These are phyloP conservation scores for Peronospora farinosa DNA, from an alignment of 352 stramenopile genomes.

Conservation along the genomic window DNA sequence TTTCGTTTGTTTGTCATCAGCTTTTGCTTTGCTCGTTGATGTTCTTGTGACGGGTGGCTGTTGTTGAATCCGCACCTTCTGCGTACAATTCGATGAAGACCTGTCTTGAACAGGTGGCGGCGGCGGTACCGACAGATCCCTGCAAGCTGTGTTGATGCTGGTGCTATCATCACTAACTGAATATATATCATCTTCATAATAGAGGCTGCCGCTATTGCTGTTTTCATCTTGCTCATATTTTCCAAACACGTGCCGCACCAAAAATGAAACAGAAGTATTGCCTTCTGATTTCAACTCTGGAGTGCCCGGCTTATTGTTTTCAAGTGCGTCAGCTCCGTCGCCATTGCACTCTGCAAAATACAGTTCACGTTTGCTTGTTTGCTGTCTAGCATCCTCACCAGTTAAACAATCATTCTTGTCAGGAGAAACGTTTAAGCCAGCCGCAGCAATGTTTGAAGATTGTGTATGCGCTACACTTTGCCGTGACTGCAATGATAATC, in stretches of 20 bases:
- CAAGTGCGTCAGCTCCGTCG: constrained; percentile 1
- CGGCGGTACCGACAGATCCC: not conserved
- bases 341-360: constrained; percentile 7
- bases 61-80: constrained; percentile 25
- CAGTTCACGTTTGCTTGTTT: constrained; percentile 1
- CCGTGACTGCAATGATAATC: constrained; percentile 35
- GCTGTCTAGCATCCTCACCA: not conserved
- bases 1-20: not conserved
- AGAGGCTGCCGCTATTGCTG: not conserved
- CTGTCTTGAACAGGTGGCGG: constrained; percentile 10
- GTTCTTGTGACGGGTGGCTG: constrained; percentile 5
- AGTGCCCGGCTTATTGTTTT: not conserved
- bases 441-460: constrained; percentile 1
- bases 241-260: constrained; percentile 60
- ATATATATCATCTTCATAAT: constrained; percentile 4
- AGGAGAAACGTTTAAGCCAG: not conserved
- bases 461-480: constrained; percentile 12
- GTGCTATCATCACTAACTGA: not conserved
- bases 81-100: constrained; percentile 23
- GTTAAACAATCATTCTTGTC: constrained; percentile 4
- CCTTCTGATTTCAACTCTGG: not conserved
- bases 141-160: constrained; percentile 1
- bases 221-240: constrained; percentile 9
- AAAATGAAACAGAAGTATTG: constrained; percentile 37
- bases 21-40: constrained; percentile 7